Conservation (phyloP, 192 early-diverging fungal species). For the Linnemannia zychae region DNA sequence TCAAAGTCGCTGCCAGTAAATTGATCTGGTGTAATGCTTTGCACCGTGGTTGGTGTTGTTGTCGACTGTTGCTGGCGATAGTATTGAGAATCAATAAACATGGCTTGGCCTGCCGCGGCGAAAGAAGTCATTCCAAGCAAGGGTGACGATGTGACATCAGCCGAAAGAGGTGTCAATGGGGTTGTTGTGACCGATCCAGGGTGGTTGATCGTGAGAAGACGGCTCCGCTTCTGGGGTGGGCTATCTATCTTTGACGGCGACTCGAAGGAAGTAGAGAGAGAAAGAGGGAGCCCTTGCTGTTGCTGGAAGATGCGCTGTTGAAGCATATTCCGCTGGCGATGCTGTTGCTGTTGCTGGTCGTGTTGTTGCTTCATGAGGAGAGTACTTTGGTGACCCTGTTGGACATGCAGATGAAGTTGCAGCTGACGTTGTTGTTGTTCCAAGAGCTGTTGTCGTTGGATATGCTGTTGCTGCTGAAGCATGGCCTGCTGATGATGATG, state of each 20-base stretch:
- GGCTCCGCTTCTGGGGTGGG: slow-evolving; percentile 23
- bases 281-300: slow-evolving; percentile 15
- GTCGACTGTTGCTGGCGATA: slow-evolving; percentile 29
- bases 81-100: slow-evolving; percentile 18
- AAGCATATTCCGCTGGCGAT: slow-evolving; percentile 8
- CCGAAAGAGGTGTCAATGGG: slow-evolving; percentile 30
- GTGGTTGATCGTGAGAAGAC: not conserved
- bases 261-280: slow-evolving; percentile 19
- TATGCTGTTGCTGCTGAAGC: not conserved
- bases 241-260: not conserved
- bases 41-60: slow-evolving; percentile 24
- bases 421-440: slow-evolving; percentile 1
- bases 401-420: not conserved
- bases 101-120: not conserved
- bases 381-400: not conserved
- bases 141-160: not conserved
- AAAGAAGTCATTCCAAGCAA: not conserved
- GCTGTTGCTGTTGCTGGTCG: slow-evolving; percentile 11
- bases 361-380: slow-evolving; percentile 4
- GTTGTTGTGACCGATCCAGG: slow-evolving; percentile 17
- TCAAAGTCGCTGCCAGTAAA: slow-evolving; percentile 29
- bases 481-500: not conserved
- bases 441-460: not conserved
- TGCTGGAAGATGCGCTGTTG: slow-evolving; percentile 23
- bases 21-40: slow-evolving; percentile 33